These are phyloP conservation scores for Cetradonia linearis DNA, from an alignment of 495 filamentous ascomycete species.

Conservation along the genomic window DNA sequence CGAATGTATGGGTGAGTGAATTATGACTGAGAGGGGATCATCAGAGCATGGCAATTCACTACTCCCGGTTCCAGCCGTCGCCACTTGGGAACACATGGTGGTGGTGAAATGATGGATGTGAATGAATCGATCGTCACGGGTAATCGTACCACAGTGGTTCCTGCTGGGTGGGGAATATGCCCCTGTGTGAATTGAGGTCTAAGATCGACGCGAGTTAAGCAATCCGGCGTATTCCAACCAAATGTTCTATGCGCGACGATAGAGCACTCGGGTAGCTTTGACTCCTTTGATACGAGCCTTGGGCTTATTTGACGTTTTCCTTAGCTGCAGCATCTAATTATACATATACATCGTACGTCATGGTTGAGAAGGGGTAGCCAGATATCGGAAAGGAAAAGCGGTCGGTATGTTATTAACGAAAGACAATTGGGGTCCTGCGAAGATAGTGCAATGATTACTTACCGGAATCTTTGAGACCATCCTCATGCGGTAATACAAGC, in stretches of 20 bases:
- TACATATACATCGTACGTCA: not conserved
- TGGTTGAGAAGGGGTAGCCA: not conserved
- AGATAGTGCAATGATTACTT: not conserved
- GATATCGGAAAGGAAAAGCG: not conserved
- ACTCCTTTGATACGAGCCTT: not conserved
- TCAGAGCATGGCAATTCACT: no score
- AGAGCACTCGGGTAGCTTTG: not conserved
- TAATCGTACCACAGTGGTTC: not conserved
- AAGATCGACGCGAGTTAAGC: not conserved
- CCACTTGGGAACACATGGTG: not conserved
- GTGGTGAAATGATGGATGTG: not conserved
- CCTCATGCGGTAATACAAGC: not conserved
- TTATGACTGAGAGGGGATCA: not conserved
- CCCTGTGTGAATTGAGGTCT: not conserved
- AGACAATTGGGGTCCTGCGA: not conserved
- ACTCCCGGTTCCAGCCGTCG: not conserved
- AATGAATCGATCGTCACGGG: not conserved
- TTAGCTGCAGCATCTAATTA: not conserved
- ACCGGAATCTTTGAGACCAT: not conserved
- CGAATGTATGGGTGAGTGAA: not conserved
- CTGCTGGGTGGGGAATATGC: not conserved
- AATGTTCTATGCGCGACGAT: not conserved
- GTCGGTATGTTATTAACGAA: not conserved
- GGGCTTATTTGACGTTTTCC: not conserved
- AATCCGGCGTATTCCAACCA: not conserved